Percentiles rank a stretch among this genome's conserved stretches.
phyloP scores from a whole-genome alignment of 352 stramenopile species.

The Hyaloperonospora arabidopsidis region DNA sequence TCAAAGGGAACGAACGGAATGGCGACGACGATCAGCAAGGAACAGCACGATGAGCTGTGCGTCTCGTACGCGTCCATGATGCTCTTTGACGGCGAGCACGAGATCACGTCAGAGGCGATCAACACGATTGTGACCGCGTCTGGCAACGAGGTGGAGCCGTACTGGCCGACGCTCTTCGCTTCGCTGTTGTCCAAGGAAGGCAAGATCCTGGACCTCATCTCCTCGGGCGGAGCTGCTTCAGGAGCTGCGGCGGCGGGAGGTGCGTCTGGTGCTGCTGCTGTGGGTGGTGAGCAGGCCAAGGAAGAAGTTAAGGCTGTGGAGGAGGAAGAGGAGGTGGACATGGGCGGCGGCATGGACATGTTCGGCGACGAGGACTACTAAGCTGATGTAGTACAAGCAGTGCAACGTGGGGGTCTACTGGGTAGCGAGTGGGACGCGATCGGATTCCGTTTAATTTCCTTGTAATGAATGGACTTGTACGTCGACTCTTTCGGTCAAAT shows the following conservation, averaged over 20 bases:
- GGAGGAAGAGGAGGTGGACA: constrained; percentile 59
- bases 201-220: constrained; percentile 76
- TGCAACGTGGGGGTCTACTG: constrained; percentile 4
- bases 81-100: constrained; percentile 78
- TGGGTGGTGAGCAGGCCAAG: constrained; percentile 38
- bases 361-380: constrained; percentile 65
- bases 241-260: constrained; percentile 26
- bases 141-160: constrained; percentile 77
- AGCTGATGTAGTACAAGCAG: constrained; percentile 22
- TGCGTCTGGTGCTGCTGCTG: constrained; percentile 32
- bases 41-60: constrained; percentile 82
- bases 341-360: constrained; percentile 68
- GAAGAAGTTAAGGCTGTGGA: constrained; percentile 51
- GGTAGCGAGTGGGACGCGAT: constrained; percentile 20
- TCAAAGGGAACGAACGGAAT: constrained; percentile 41
- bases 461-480: constrained; percentile 35
- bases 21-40: constrained; percentile 63
- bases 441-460: constrained; percentile 33
- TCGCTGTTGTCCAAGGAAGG: constrained; percentile 65
- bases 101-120: constrained; percentile 74
- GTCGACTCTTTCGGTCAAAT: constrained; percentile 40
- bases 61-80: constrained; percentile 79
- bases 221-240: constrained; percentile 46
- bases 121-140: constrained; percentile 60
- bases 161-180: constrained; percentile 74